Conservation (phyloP, 1,284 basidiomycete genomes). For the Apiotrichum montevideense region DNA sequence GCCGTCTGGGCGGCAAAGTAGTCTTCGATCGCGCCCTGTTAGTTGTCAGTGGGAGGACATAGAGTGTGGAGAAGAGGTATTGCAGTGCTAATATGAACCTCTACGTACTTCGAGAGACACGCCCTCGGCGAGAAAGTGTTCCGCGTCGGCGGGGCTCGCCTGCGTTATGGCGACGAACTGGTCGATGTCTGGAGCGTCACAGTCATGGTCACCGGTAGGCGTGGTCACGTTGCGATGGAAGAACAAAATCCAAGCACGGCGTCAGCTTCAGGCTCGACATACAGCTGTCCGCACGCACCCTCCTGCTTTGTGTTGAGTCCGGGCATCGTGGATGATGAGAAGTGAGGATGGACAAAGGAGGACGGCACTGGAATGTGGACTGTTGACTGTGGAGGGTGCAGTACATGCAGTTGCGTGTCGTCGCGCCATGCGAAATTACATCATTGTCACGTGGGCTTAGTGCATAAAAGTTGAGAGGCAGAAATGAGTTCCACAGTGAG, state of each 20-base stretch:
- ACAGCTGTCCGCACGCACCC: slow-evolving; percentile 18
- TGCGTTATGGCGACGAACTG: slow-evolving; percentile 45
- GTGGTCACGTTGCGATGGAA: neutral
- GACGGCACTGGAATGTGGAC: neutral
- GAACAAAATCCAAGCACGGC: neutral
- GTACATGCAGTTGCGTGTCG: neutral
- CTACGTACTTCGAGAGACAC: slow-evolving; percentile 39
- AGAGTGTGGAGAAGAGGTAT: neutral
- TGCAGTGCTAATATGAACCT: no score
- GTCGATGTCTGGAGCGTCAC: slow-evolving; percentile 34
- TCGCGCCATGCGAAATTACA: neutral
- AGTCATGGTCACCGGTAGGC: neutral
- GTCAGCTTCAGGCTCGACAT: neutral
- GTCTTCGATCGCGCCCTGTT: slow-evolving; percentile 41
- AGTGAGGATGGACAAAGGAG: neutral
- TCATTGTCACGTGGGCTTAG: neutral
- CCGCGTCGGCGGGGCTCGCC: slow-evolving; percentile 34
- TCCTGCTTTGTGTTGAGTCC: slow-evolving; percentile 31
- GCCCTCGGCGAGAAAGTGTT: slow-evolving; percentile 37
- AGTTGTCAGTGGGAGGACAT: neutral
- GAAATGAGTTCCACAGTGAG: no score
- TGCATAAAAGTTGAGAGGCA: no score
- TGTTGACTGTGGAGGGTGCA: neutral
- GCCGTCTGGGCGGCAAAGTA: slow-evolving; percentile 40
- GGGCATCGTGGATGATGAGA: slow-evolving; percentile 23